Percentiles rank a stretch among this genome's conserved stretches.
phyloP scores from a whole-genome alignment of 1,139 yeast species.

The Candida gigantensis region DNA sequence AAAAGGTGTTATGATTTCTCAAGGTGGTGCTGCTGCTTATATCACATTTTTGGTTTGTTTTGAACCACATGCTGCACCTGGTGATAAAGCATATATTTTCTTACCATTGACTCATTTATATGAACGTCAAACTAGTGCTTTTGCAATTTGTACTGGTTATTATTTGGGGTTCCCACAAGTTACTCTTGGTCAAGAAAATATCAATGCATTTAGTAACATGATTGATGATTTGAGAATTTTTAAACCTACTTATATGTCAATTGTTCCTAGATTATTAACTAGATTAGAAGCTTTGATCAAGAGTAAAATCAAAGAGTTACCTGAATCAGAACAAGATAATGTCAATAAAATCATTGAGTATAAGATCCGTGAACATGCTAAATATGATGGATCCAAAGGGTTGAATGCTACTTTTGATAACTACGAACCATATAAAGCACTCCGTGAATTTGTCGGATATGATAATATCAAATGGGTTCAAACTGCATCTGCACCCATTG shows the following conservation, averaged over 20 bases:
- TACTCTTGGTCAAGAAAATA: slow-evolving; percentile 13
- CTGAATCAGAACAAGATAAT: slow-evolving; percentile 18
- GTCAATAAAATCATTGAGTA: slow-evolving; percentile 22
- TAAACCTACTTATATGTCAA: slow-evolving; percentile 34
- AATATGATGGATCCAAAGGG: slow-evolving; percentile 28
- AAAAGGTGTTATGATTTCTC: slow-evolving; percentile 65
- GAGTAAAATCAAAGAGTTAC: slow-evolving; percentile 25
- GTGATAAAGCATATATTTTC: slow-evolving; percentile 25
- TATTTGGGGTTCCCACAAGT: slow-evolving; percentile 44
- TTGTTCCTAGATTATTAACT: slow-evolving; percentile 36
- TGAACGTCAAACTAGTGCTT: slow-evolving; percentile 35
- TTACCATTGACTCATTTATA: slow-evolving; percentile 41
- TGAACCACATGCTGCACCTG: slow-evolving; percentile 17
- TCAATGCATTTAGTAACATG: slow-evolving; percentile 15
- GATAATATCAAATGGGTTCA: slow-evolving; percentile 26
- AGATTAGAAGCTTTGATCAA: slow-evolving; percentile 43
- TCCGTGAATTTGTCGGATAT: slow-evolving; percentile 32
- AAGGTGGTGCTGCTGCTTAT: slow-evolving; percentile 50
- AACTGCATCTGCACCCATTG: slow-evolving; percentile 40
- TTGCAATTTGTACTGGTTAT: slow-evolving; percentile 36
- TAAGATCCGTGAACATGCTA: slow-evolving; percentile 27
- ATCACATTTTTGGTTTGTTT: slow-evolving; percentile 24
- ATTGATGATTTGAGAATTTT: slow-evolving; percentile 29
- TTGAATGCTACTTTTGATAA: slow-evolving; percentile 24
- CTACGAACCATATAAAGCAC: slow-evolving; percentile 24